phyloP scores from a whole-genome alignment of 352 stramenopile genomes.

The Elongisporangium undulatum region DNA sequence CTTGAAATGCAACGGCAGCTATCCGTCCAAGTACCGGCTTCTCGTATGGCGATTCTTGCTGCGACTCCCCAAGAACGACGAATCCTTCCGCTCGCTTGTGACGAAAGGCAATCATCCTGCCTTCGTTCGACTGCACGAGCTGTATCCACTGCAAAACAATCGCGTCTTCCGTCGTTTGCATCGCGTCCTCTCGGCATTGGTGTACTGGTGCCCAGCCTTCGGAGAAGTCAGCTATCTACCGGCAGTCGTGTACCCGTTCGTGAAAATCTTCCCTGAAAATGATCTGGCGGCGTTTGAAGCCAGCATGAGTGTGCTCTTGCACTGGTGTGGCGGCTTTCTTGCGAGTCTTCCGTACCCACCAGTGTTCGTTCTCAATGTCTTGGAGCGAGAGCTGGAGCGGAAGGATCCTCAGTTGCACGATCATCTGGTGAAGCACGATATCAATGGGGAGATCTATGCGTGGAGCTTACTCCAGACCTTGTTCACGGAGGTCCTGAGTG shows the following conservation, averaged over 20 bases:
- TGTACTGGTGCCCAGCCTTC: slow-evolving; percentile 91
- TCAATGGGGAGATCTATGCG: slow-evolving; percentile 60
- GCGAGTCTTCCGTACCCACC: slow-evolving; percentile 82
- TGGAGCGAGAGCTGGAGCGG: slow-evolving; percentile 71
- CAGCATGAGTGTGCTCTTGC: slow-evolving; percentile 77
- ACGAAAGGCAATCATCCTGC: slow-evolving; percentile 73
- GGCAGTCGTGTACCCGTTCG: slow-evolving; percentile 84
- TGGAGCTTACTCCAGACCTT: slow-evolving; percentile 87
- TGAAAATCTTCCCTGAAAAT: slow-evolving; percentile 84
- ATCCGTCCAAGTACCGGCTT: slow-evolving; percentile 79
- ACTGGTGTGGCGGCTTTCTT: slow-evolving; percentile 83
- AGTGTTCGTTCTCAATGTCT: slow-evolving; percentile 48
- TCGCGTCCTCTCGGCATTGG: slow-evolving; percentile 77
- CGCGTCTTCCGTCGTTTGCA: slow-evolving; percentile 75
- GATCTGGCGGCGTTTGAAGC: slow-evolving; percentile 90
- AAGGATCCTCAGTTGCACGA: slow-evolving; percentile 67
- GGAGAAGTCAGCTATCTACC: slow-evolving; percentile 81
- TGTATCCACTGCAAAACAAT: slow-evolving; percentile 75
- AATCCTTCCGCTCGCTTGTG: slow-evolving; percentile 67
- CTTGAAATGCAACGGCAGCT: slow-evolving; percentile 67
- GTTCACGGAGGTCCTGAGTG: slow-evolving; percentile 87
- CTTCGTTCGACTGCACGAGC: slow-evolving; percentile 60
- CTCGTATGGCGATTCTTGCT: slow-evolving; percentile 85
- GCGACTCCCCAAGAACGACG: slow-evolving; percentile 78
- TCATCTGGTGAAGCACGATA: slow-evolving; percentile 68